These are phyloP conservation scores for Mrakia blollopis DNA, from an alignment of 768 basidiomycete species.

Conservation along the genomic window DNA sequence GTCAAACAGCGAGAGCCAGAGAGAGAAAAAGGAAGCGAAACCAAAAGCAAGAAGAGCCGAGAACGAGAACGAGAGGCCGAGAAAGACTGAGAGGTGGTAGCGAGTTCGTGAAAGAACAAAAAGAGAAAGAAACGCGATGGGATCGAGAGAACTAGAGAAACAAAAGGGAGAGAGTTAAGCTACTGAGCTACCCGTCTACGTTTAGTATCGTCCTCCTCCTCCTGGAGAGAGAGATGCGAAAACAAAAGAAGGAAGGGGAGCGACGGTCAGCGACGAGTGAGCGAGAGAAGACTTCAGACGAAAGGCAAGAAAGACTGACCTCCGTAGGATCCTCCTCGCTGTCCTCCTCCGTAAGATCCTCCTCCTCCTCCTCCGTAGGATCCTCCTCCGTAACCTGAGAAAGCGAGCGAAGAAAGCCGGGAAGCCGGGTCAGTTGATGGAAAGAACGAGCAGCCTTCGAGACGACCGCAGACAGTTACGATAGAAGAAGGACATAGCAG, in stretches of 20 bases:
- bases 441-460: no score
- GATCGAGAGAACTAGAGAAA: no score
- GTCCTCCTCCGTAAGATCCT: not conserved
- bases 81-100: no score
- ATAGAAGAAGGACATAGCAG: no score
- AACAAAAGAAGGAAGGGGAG: not conserved
- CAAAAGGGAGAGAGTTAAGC: no score
- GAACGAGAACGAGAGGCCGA: no score
- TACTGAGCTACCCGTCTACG: not conserved
- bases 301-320: not conserved
- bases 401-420: not conserved
- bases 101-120: not conserved
- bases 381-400: no score
- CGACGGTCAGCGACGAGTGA: not conserved
- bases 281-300: not conserved
- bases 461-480: no score
- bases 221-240: not conserved
- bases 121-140: not conserved
- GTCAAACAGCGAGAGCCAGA: no score
- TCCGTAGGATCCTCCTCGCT: not conserved
- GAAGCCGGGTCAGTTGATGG: no score
- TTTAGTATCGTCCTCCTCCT: conserved; percentile 16
- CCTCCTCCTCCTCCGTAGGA: not conserved
- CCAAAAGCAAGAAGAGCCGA: no score
- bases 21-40: not conserved